A percentile compares a stretch with the other conserved stretches of the same genome.
These are phyloP conservation scores for Amylostereum chailletii DNA, from an alignment of 1,284 basidiomycete genomes.

Conservation along the genomic window DNA sequence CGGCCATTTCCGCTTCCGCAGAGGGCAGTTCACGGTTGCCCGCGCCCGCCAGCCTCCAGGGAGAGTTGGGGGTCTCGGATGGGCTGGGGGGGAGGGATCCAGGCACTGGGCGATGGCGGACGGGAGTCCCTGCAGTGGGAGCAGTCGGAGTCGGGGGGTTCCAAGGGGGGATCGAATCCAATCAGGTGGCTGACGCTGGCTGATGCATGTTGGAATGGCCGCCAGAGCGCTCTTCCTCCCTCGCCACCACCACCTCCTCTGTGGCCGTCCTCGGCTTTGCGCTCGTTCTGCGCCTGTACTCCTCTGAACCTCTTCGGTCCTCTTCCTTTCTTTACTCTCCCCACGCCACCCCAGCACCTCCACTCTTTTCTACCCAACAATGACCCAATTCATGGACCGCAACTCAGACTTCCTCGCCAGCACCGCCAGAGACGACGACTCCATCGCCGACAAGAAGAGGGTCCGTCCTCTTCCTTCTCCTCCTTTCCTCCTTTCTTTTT, in stretches of 20 bases:
- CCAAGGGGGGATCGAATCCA: too few relatives aligned
- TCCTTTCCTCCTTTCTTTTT: constrained; percentile 2
- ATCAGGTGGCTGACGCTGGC: too few relatives aligned
- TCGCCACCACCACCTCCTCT: constrained; percentile 14
- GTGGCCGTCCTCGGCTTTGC: constrained; percentile 11
- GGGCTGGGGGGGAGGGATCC: too few relatives aligned
- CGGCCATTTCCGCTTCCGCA: too few relatives aligned
- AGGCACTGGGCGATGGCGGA: too few relatives aligned
- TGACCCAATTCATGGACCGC: constrained; percentile 24
- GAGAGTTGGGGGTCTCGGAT: too few relatives aligned
- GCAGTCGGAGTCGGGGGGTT: too few relatives aligned
- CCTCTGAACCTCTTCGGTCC: constrained; percentile 17
- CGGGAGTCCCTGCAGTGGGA: too few relatives aligned
- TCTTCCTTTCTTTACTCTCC: constrained; percentile 23
- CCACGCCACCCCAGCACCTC: constrained; percentile 25
- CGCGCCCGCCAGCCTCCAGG: too few relatives aligned
- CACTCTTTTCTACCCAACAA: constrained; percentile 27
- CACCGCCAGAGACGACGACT: constrained; percentile 18
- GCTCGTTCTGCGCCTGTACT: too few relatives aligned
- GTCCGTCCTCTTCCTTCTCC: constrained; percentile 14
- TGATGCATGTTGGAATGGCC: too few relatives aligned
- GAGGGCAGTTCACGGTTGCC: too few relatives aligned
- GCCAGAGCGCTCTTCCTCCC: background rate
- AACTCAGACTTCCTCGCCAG: constrained; percentile 18
- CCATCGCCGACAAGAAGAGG: constrained; percentile 26